Percentiles rank a stretch among this genome's conserved stretches.
Conservation (phyloP, 371 early-diverging fungal species). For the Batrachochytrium dendrobatidis region DNA sequence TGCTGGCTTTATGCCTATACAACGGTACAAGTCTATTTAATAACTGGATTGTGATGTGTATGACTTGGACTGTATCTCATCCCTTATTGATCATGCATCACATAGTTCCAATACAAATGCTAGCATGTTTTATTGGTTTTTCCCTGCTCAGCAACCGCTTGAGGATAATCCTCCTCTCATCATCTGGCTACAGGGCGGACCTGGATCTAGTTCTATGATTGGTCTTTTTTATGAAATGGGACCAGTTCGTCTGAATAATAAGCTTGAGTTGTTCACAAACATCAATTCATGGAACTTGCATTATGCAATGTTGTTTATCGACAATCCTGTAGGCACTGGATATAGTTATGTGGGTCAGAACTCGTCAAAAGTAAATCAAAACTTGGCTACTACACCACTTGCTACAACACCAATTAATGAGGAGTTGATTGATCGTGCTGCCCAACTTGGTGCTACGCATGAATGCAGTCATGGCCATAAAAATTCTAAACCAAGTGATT, state of each 20-base stretch:
- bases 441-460: not conserved
- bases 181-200: conserved; percentile 59
- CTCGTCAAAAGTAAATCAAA: not conserved
- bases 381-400: no score
- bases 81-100: no score
- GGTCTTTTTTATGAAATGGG: conserved; percentile 56
- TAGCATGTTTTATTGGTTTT: conserved; percentile 58
- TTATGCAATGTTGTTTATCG: conserved; percentile 53
- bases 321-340: conserved; percentile 65
- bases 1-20: no score
- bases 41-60: no score
- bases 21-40: no score
- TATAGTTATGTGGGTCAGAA: conserved; percentile 20
- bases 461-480: not conserved
- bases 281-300: conserved; percentile 39
- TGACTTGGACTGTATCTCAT: no score
- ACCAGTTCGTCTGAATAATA: conserved; percentile 26
- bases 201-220: conserved; percentile 55
- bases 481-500: not conserved
- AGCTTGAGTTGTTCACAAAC: conserved; percentile 20
- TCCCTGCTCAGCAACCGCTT: conserved; percentile 49
- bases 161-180: conserved; percentile 41
- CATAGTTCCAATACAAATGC: conserved; percentile 7
- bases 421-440: not conserved
- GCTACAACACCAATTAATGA: not conserved